Percentiles rank a stretch among this genome's conserved stretches.
Evolutionary conservation across 1,284 basidiomycete species (phyloP).

Genomic region (Sporisorium exsertum): DNA sequence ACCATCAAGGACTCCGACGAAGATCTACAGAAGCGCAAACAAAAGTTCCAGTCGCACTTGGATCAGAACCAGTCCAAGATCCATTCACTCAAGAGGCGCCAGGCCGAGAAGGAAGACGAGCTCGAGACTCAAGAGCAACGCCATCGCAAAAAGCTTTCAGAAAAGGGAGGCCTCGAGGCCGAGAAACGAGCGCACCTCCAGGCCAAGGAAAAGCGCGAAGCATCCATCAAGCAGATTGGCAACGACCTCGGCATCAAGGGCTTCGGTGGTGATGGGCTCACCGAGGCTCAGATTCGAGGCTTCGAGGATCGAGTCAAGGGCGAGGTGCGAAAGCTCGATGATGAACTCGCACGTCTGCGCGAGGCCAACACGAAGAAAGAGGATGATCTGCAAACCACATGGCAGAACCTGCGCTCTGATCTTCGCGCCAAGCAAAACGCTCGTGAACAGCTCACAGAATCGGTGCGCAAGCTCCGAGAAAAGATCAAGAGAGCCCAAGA

Average conservation of each 20-base stretch:
- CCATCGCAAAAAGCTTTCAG: constrained; percentile 50
- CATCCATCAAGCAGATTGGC: constrained; percentile 79
- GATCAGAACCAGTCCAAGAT: constrained; percentile 73
- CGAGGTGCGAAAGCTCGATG: constrained; percentile 43
- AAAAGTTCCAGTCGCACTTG: constrained; percentile 80
- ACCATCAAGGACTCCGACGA: constrained; percentile 82
- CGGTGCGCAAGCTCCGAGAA: constrained; percentile 43
- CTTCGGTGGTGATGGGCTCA: constrained; percentile 77
- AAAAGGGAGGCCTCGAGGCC: constrained; percentile 65
- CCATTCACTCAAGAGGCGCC: constrained; percentile 72
- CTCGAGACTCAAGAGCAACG: constrained; percentile 38
- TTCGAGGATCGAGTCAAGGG: constrained; percentile 73
- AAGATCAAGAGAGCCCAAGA: constrained; percentile 54
- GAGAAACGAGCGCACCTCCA: constrained; percentile 73
- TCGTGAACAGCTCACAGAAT: constrained; percentile 47
- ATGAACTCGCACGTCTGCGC: constrained; percentile 33
- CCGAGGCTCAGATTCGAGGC: constrained; percentile 77
- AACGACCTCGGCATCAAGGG: constrained; percentile 80
- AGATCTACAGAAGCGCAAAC: constrained; percentile 78
- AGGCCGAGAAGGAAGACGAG: constrained; percentile 76
- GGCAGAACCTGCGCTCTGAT: constrained; percentile 53
- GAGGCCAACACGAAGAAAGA: constrained; percentile 36
- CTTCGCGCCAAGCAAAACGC: constrained; percentile 50
- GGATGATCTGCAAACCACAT: constrained; percentile 40
- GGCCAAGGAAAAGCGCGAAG: constrained; percentile 80